Base-by-base conservation (phyloP, 1,284 basidiomycete genomes). In the Sporisorium graminicola region DNA sequence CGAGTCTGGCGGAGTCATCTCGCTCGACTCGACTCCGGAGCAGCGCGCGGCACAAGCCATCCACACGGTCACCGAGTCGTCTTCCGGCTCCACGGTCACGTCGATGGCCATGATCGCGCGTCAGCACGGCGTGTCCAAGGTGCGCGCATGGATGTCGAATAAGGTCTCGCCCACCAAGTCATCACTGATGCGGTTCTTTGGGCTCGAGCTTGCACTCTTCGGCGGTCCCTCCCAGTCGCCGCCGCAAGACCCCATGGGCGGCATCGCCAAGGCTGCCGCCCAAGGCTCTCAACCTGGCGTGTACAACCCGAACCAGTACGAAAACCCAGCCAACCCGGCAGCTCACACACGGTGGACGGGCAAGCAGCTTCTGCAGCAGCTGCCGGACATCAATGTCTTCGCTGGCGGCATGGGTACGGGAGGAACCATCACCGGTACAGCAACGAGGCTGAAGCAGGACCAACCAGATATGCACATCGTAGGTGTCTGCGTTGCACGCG, bases 181-280 rank as follows among this genome's bases (percentile, higher is more conserved):
- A 4, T 64, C 68, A 5, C 56, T 78, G 8, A 69, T 78, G 77
- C 68, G 77, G 12, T 73, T 79, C 47, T 79, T 79, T n/a, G 77
- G 77, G 24, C 70, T 79, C 18, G 64, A 74, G 37, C 60, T 79
- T 16, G 58, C 61, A 2, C 67, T 79, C n/a, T 79, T 79, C 33
- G 77, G 77, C 29, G 77, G 77, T 5, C 77, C 77, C 4, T 71
- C 65, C 4, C 77, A 79, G 40, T 65, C 65, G 2, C 62, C 70
- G 1, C 73, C 74, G 1, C 55, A 50, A 22, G 77, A 79, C 43
- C 65, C 69, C 2, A 65, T 58, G 51, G 77, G 77, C 14, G 77
- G 77, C 14, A 77, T 79, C 9, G 58, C 62, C 26, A 68, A 69
- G n/a, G 77, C 77, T 14, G 64, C 59, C 18, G 26, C 43, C 3